phyloP scores from a whole-genome alignment of 768 basidiomycete genomes.

The Lactarius vividus region DNA sequence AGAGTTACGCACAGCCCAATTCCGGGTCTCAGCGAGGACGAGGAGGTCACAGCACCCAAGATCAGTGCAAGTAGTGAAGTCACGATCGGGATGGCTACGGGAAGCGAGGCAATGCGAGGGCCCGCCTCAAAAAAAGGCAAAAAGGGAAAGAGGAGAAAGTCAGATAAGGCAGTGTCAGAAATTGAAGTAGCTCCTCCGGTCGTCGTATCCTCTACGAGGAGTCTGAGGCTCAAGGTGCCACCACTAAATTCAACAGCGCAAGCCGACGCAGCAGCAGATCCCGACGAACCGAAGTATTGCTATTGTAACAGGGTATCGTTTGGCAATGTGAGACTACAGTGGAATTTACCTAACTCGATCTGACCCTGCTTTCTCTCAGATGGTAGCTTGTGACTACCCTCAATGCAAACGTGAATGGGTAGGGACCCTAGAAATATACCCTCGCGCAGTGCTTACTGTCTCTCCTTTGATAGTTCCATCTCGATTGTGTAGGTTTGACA shows the following conservation, averaged over 20 bases:
- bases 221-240: slow-evolving; percentile 40
- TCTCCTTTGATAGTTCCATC: slow-evolving; percentile 57
- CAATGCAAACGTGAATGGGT: slow-evolving; percentile 83
- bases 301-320: slow-evolving; percentile 78
- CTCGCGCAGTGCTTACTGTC: background rate
- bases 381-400: slow-evolving; percentile 82
- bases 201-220: slow-evolving; percentile 20
- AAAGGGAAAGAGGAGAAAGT: slow-evolving; percentile 31
- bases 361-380: slow-evolving; percentile 42
- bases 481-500: slow-evolving; percentile 60
- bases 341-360: background rate
- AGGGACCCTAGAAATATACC: slow-evolving; percentile 33
- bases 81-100: slow-evolving; percentile 19
- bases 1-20: slow-evolving; percentile 46
- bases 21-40: slow-evolving; percentile 32
- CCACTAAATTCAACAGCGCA: slow-evolving; percentile 28
- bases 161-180: slow-evolving; percentile 25
- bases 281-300: slow-evolving; percentile 64
- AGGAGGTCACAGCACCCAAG: slow-evolving; percentile 7
- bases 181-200: background rate
- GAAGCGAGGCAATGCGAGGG: slow-evolving; percentile 14
- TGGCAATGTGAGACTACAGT: slow-evolving; percentile 58
- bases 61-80: slow-evolving; percentile 19
- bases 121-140: slow-evolving; percentile 22
- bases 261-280: slow-evolving; percentile 30